A percentile compares a stretch with the other conserved stretches of the same genome.
These are phyloP conservation scores for Torrubiellomyces zombiae DNA, from an alignment of 2,329 filamentous ascomycete genomes.

Conservation along the genomic window DNA sequence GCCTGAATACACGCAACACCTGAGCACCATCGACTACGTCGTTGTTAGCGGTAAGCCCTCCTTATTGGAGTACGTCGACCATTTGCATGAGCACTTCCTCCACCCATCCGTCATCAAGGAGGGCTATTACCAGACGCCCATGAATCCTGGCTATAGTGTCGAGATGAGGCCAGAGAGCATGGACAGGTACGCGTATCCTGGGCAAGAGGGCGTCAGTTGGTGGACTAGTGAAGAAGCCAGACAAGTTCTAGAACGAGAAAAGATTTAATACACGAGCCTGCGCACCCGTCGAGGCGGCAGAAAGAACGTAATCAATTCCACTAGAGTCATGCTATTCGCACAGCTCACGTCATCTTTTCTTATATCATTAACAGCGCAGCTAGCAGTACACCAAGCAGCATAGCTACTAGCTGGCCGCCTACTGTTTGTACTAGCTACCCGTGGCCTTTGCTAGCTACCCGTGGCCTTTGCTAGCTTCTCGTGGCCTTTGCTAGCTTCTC, in stretches of 20 bases:
- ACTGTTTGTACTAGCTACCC: too few species aligned
- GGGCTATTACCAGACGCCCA: conserved; percentile 77
- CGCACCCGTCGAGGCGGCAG: too few species aligned
- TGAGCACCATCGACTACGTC: conserved; percentile 86
- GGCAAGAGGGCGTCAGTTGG: conserved; percentile 65
- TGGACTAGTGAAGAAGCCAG: conserved; percentile 71
- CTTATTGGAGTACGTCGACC: conserved; percentile 81
- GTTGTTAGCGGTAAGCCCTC: conserved; percentile 67
- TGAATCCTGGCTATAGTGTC: conserved; percentile 71
- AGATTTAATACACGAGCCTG: conserved; percentile 23
- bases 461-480: too few species aligned
- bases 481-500: too few species aligned
- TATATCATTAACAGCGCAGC: too few species aligned
- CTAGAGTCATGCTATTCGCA: too few species aligned
- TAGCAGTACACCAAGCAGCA: too few species aligned
- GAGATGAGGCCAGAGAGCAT: conserved; percentile 87
- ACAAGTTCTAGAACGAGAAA: conserved; percentile 48
- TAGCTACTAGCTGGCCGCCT: too few species aligned
- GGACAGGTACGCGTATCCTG: conserved; percentile 63
- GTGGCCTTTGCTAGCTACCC: too few species aligned
- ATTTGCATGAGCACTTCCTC: conserved; percentile 84
- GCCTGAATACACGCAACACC: conserved; percentile 85
- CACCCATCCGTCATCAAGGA: conserved; percentile 66
- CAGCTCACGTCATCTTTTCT: too few species aligned
- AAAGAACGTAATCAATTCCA: too few species aligned